Percentiles rank a stretch among this genome's conserved stretches.
phyloP scores from a whole-genome alignment of 106 monocot genomes.

The Dendrobium nobile region DNA sequence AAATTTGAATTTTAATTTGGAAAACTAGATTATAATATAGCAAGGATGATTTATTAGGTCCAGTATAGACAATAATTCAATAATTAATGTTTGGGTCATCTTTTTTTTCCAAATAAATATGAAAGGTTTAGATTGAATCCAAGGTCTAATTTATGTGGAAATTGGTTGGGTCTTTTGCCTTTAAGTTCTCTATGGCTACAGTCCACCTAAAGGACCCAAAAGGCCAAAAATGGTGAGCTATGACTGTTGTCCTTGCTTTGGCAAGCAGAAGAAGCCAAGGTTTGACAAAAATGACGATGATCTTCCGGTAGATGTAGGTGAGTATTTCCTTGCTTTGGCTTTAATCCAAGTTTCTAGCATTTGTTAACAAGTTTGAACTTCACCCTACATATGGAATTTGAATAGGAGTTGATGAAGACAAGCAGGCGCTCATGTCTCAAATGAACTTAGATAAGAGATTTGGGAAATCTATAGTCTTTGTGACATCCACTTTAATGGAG shows the following conservation, averaged over 20 bases:
- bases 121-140: constrained; percentile 95
- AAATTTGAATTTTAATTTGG: background rate
- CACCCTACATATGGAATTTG: background rate
- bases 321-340: background rate
- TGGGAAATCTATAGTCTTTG: constrained; percentile 83
- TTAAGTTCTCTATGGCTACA: constrained; percentile 84
- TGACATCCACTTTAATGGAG: constrained; percentile 95
- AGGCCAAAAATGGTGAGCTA: constrained; percentile 92
- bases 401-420: constrained; percentile 62
- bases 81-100: background rate
- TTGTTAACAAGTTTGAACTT: background rate
- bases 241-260: constrained; percentile 92
- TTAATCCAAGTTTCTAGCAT: background rate
- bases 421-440: constrained; percentile 61
- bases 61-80: too few species aligned
- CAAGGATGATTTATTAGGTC: too few species aligned
- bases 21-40: background rate
- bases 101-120: constrained; percentile 77
- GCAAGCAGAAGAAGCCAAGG: constrained; percentile 64
- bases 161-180: constrained; percentile 89
- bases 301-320: constrained; percentile 26
- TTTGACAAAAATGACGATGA: constrained; percentile 21
- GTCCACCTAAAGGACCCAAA: constrained; percentile 81
- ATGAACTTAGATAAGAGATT: constrained; percentile 97
- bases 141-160: constrained; percentile 92